phyloP scores from a whole-genome alignment of 192 early-diverging fungal genomes.

The Podila epigama region DNA sequence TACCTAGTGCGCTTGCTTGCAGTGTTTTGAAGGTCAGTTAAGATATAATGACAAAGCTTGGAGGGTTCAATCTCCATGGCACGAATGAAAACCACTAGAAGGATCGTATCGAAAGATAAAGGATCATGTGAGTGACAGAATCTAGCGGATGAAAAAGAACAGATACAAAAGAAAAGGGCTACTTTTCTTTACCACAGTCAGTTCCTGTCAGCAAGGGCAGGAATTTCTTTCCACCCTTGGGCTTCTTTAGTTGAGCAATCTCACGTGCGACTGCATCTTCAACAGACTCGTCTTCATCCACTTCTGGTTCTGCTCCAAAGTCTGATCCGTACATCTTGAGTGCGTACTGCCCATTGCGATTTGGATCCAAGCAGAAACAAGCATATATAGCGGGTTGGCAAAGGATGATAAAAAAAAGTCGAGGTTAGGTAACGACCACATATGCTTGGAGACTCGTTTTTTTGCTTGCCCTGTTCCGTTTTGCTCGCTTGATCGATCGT shows the following conservation, averaged over 20 bases:
- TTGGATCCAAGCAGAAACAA: too few species aligned
- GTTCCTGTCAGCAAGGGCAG: slow-evolving; percentile 55
- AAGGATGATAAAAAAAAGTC: not conserved
- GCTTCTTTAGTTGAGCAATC: slow-evolving; percentile 55
- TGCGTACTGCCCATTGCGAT: too few species aligned
- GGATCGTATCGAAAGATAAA: not conserved
- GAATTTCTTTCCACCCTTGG: slow-evolving; percentile 54
- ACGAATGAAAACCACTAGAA: slow-evolving; percentile 58
- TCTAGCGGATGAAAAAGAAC: not conserved
- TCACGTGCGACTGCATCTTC: slow-evolving; percentile 63
- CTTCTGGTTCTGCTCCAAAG: slow-evolving; percentile 13
- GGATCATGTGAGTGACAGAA: not conserved
- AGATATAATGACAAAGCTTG: slow-evolving; percentile 38
- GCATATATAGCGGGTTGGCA: not conserved
- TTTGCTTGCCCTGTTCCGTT: too few species aligned
- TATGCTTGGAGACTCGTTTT: too few species aligned
- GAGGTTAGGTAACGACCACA: not conserved
- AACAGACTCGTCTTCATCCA: slow-evolving; percentile 57
- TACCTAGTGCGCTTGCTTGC: slow-evolving; percentile 52
- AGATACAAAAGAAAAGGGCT: not conserved
- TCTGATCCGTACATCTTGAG: slow-evolving; percentile 34
- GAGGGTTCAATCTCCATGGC: slow-evolving; percentile 53
- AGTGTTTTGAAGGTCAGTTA: slow-evolving; percentile 43
- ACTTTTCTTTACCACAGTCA: slow-evolving; percentile 52
- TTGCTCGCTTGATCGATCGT: too few species aligned